Evolutionary conservation across 2,329 filamentous ascomycete species (phyloP).

Genomic region (Ceratocystis smalleyi): DNA sequence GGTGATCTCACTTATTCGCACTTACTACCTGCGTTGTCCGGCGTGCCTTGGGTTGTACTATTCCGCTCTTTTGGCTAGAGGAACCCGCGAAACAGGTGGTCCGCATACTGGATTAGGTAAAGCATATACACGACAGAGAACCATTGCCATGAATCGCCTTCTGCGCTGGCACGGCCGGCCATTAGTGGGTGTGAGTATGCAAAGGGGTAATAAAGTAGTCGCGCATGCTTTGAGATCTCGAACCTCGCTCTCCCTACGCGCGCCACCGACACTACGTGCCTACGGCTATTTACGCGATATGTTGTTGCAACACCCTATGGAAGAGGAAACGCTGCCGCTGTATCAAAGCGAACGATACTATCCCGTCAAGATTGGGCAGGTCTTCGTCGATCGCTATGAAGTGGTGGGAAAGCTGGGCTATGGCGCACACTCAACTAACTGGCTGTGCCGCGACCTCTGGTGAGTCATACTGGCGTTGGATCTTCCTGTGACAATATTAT

Average conservation of each 20-base stretch:
- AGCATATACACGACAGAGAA: neutral
- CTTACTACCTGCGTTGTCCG: no score
- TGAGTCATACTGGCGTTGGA: slow-evolving; percentile 7
- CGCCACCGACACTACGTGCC: neutral
- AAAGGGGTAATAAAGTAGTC: neutral
- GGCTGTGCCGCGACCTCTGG: slow-evolving; percentile 20
- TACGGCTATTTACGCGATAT: slow-evolving; percentile 16
- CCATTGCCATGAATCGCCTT: neutral
- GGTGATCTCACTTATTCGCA: no score
- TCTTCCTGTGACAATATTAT: neutral
- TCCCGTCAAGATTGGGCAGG: slow-evolving; percentile 19
- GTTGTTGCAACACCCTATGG: slow-evolving; percentile 17
- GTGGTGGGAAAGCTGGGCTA: slow-evolving; percentile 22
- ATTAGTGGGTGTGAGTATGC: no score
- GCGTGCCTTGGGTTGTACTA: no score
- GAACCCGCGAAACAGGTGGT: neutral
- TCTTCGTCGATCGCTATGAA: slow-evolving; percentile 20
- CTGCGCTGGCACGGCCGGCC: neutral
- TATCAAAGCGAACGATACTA: slow-evolving; percentile 20
- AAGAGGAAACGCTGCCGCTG: slow-evolving; percentile 20
- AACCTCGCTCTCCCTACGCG: neutral
- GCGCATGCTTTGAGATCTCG: neutral
- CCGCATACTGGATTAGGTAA: neutral
- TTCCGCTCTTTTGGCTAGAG: no score
- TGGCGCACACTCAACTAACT: slow-evolving; percentile 21